Evolutionary conservation across 495 filamentous ascomycete species (phyloP).

Genomic region (Articulospora tetracladia): DNA sequence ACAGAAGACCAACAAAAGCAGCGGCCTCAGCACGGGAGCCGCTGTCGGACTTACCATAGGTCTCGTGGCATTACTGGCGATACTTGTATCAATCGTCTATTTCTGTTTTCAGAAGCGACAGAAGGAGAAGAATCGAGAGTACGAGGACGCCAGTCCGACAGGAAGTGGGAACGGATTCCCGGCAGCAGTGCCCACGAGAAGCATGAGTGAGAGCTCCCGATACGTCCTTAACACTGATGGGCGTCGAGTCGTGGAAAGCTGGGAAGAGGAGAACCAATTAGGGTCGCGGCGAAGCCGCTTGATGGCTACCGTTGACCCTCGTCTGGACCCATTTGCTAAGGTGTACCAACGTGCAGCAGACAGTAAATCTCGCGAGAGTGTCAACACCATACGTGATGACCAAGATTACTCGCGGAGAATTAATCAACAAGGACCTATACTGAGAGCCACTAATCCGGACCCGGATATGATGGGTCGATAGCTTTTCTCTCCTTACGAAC

Average conservation of each 20-base stretch:
- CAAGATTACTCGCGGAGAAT: constrained; percentile 50
- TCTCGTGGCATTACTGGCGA: constrained; percentile 18
- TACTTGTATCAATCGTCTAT: constrained; percentile 13
- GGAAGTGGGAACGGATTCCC: constrained; percentile 13
- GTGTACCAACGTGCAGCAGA: constrained; percentile 43
- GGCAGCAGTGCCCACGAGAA: constrained; percentile 15
- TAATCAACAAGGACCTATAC: constrained; percentile 34
- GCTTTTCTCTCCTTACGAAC: constrained; percentile 6
- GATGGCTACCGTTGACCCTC: constrained; percentile 49
- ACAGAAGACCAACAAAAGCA: neutral
- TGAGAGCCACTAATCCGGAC: constrained; percentile 52
- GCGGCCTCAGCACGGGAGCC: constrained; percentile 30
- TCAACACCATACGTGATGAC: constrained; percentile 52
- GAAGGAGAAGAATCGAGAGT: constrained; percentile 9
- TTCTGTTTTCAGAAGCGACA: constrained; percentile 18
- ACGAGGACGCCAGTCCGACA: constrained; percentile 9
- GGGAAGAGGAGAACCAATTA: constrained; percentile 17
- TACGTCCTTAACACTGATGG: constrained; percentile 28
- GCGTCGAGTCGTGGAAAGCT: constrained; percentile 24
- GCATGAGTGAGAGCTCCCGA: constrained; percentile 27
- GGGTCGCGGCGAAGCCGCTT: constrained; percentile 42
- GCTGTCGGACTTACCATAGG: constrained; percentile 33
- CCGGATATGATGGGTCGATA: neutral
- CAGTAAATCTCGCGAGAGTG: constrained; percentile 46
- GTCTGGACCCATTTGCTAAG: constrained; percentile 47